phyloP scores from a whole-genome alignment of 2,329 filamentous ascomycete genomes.

The Paraphaeosphaeria minitans region DNA sequence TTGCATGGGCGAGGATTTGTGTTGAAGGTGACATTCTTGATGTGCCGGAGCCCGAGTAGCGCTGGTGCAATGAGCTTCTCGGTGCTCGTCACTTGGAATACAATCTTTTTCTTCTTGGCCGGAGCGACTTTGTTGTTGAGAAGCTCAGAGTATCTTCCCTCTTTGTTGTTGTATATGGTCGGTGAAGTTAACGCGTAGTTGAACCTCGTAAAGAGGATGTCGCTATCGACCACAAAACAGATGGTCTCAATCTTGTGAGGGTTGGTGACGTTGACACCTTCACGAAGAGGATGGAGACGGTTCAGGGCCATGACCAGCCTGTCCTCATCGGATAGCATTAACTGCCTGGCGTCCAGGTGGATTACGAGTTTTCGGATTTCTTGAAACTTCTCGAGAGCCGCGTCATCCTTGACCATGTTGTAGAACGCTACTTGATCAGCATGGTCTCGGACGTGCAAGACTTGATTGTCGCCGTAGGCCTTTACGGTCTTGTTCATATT shows the following conservation, averaged over 20 bases:
- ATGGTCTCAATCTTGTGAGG: constrained; percentile 16
- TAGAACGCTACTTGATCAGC: not conserved
- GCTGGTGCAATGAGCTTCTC: constrained; percentile 21
- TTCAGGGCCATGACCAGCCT: constrained; percentile 20
- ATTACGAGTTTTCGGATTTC: not conserved
- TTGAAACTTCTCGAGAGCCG: not conserved
- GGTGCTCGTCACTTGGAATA: constrained; percentile 15
- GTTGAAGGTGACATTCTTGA: constrained; percentile 18
- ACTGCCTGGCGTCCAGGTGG: constrained; percentile 8
- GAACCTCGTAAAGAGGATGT: constrained; percentile 14
- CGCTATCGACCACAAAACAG: constrained; percentile 15
- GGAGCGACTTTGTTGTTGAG: not conserved
- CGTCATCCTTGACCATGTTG: not conserved
- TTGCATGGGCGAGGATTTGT: constrained; percentile 4
- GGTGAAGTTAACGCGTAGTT: constrained; percentile 16
- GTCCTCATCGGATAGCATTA: constrained; percentile 14
- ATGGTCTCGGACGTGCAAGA: constrained; percentile 7
- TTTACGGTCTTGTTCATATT: not conserved
- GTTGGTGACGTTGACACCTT: constrained; percentile 8
- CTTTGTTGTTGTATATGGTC: not conserved
- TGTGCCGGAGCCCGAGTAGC: constrained; percentile 23
- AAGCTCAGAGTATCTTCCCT: not conserved
- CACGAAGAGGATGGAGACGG: constrained; percentile 14
- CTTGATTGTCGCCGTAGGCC: not conserved
- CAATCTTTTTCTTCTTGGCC: constrained; percentile 10